phyloP scores from a whole-genome alignment of 225 moss, liverwort and hornwort species.

The Polytrichum commune region DNA sequence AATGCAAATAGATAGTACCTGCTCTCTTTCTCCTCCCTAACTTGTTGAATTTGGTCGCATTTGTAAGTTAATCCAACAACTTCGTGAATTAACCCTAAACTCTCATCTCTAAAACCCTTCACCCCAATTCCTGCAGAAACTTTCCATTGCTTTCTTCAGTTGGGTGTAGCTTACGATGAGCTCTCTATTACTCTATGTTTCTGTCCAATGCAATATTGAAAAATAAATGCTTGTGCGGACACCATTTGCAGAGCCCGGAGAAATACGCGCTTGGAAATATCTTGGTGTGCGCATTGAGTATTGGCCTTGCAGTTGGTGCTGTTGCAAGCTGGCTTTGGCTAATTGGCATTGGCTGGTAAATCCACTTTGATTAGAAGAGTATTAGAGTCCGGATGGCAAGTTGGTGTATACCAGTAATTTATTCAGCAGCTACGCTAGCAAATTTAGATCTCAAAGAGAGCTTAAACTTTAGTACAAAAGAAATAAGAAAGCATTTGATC shows the following conservation, averaged over 20 bases:
- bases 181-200: not conserved
- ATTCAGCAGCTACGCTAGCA: too few species aligned
- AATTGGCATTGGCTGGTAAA: conserved; percentile 56
- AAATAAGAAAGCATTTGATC: too few species aligned
- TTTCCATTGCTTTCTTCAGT: not conserved
- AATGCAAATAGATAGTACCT: not conserved
- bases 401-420: too few species aligned
- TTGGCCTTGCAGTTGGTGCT: conserved; percentile 46
- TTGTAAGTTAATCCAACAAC: not conserved
- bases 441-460: too few species aligned
- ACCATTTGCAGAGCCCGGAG: conserved; percentile 43
- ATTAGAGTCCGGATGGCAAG: too few species aligned
- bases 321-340: conserved; percentile 57
- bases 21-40: not conserved
- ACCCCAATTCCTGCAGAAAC: not conserved
- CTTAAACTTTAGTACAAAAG: too few species aligned
- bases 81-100: not conserved
- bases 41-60: not conserved
- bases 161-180: not conserved
- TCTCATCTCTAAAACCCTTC: not conserved
- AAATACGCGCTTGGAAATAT: conserved; percentile 64
- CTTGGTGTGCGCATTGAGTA: conserved; percentile 40
- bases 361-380: too few species aligned
- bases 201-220: not conserved
- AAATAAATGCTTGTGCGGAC: not conserved